Evolutionary conservation across 2,329 filamentous ascomycete genomes (phyloP), one percentile per base, ranked within the genome.

Genomic region (Paraphaeosphaeria sporulosa): DNA sequence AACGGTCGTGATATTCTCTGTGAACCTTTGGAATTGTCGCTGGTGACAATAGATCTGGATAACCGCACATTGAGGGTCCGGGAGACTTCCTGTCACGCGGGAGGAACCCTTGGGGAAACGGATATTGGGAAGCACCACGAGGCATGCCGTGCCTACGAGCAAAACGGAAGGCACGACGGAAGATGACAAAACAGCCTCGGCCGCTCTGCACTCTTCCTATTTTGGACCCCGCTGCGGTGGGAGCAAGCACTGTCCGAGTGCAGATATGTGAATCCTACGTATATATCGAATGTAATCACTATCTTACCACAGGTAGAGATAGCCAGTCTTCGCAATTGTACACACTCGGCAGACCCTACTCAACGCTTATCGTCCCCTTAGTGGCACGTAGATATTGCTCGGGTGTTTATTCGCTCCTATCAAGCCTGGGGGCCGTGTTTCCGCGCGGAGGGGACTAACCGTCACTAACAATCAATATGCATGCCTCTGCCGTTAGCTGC

Each of bases 141-240:
- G 25, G 40, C 43, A 32, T 8, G 27, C 17, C 13, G 19, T 30
- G 32, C 34, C 48, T n/a, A 4, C 7, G 23, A 47, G 44, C 23
- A 27, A 30, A 10, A 47, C 27, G 3, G 44, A 50, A 50, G 17
- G 30, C 17, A 36, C 5, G 13, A 23, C 2, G 6, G 10, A 34
- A 34, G 15, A 40, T 40, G 3, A 6, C 5, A n/a, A 4, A 40
- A 40, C 17, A 40, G 36, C 15, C 36, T 13, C 2, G 13, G 36
- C n/a, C 13, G 36, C 36, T 30, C 13, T 32, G 13, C 17, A 25
- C 15, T 9, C 19, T 15, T n/a, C 46, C 46, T 12, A 8, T 30
- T n/a, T 48, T 34, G 47, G 47, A 49, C 27, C 46, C 46, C 46
- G 32, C 27, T 49, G 10, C 27, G n/a, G n/a, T 34, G 32, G 46